Evolutionary conservation across 2,329 filamentous ascomycete species (phyloP), one percentile per base, ranked within the genome.

Genomic region (Sclerotinia sclerotiorum): DNA sequence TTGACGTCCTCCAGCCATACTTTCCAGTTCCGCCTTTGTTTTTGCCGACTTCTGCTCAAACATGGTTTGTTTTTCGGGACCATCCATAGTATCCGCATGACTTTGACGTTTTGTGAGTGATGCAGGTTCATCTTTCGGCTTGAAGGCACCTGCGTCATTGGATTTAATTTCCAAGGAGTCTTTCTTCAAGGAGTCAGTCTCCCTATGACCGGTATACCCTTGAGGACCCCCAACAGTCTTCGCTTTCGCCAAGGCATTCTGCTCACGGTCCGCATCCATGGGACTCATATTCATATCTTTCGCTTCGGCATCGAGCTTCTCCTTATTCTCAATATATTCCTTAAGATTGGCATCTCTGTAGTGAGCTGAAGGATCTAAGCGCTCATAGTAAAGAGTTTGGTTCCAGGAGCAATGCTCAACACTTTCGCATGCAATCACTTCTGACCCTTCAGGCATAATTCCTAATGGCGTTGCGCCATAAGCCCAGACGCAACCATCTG

Each of bases 401-500:
- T 77, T 76, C 77, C 77, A 78, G 1, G 68, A 51, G 60, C 77
- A 78, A 56, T 74, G 48, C 21, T 71, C 69, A 27, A 69, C 58
- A 55, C 68, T 74, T 44, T 71, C 61, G 60, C 88, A 91, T 2
- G 85, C 82, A 32, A 83, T 71, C 5, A 85, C 76, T 6, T 73
- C 76, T 3, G 83, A 81, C 2, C 73, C 77, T 76, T 91, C 89
- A 3, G 88, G 86, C 88, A 91, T 90, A 69, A 91, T 83, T 21
- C 88, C 88, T 0, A 82, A 83, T 0, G 82, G 78, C 46, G 84
- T 89, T 35, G 81, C 80, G 71, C 85, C 83, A 75, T 91, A 91
- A 13, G 88, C 87, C 89, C 88, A 91, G 5, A 88, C 87, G 72
- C 89, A 91, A 15, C 88, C 88, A 68, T 90, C 87, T 0, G 88